phyloP scores from a whole-genome alignment of 1,284 basidiomycete genomes.

The Fomes fomentarius region DNA sequence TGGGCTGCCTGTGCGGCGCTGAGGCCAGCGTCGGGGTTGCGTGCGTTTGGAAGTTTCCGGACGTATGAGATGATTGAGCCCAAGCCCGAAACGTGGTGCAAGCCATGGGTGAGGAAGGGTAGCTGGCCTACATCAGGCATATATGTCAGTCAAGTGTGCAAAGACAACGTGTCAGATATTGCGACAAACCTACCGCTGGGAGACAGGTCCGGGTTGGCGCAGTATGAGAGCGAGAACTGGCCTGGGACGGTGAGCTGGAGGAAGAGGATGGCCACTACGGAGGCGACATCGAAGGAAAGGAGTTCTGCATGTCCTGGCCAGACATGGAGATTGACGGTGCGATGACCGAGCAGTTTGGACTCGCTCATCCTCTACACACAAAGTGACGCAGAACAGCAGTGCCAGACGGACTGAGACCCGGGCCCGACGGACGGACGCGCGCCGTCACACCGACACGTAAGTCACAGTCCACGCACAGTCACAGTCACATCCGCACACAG shows the following conservation, averaged over 20 bases:
- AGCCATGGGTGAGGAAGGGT: slow-evolving; percentile 66
- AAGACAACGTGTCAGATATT: not conserved
- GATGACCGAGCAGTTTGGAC: slow-evolving; percentile 14
- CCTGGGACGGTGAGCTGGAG: slow-evolving; percentile 69
- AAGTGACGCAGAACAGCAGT: no score
- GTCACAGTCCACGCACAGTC: not conserved
- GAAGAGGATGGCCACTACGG: slow-evolving; percentile 64
- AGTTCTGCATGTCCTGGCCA: slow-evolving; percentile 71
- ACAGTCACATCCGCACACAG: not conserved
- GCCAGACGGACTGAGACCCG: no score
- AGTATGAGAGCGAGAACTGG: slow-evolving; percentile 61
- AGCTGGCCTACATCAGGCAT: slow-evolving; percentile 71
- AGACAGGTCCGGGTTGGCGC: slow-evolving; percentile 71
- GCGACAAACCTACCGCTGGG: slow-evolving; percentile 64
- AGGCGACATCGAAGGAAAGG: slow-evolving; percentile 67
- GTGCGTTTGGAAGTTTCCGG: slow-evolving; percentile 44
- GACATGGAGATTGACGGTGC: slow-evolving; percentile 49
- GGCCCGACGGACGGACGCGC: not conserved
- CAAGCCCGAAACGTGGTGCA: slow-evolving; percentile 52
- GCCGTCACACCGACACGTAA: slow-evolving; percentile 2
- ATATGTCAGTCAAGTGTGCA: no score
- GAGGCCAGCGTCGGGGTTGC: slow-evolving; percentile 50
- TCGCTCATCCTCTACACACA: slow-evolving; percentile 10
- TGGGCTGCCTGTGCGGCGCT: slow-evolving; percentile 51
- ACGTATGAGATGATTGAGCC: slow-evolving; percentile 68